Evolutionary conservation across 306 rosid genomes (phyloP).

Genomic region (Castanospermum australe): DNA sequence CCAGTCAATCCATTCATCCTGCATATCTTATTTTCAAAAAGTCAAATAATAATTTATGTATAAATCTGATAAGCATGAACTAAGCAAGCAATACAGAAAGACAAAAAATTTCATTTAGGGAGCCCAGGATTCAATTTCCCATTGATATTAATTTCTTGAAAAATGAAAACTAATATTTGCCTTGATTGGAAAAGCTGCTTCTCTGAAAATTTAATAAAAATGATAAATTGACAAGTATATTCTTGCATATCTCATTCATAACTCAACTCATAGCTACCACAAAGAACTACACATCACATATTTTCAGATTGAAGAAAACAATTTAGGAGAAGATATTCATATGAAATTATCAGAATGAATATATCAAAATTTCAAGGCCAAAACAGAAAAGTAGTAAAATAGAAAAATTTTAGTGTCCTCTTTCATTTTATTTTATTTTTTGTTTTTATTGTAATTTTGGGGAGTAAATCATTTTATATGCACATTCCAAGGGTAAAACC

Average conservation of each 20-base stretch:
- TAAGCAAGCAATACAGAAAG: constrained; percentile 20
- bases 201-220: neutral
- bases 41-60: constrained; percentile 50
- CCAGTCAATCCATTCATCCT: constrained; percentile 98
- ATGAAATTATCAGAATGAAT: neutral
- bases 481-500: neutral
- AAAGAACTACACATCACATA: neutral
- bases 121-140: constrained; percentile 5
- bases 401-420: neutral
- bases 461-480: neutral
- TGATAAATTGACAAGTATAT: neutral
- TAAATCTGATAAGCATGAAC: constrained; percentile 36
- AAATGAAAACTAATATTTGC: neutral
- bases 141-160: neutral
- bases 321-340: neutral
- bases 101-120: neutral
- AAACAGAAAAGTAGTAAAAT: neutral
- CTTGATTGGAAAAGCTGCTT: neutral
- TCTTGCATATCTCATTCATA: neutral
- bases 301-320: neutral
- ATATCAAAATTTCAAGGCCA: neutral
- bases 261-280: neutral
- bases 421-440: neutral
- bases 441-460: neutral
- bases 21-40: constrained; percentile 61